phyloP scores from a whole-genome alignment of 352 stramenopile genomes.

The Globisporangium nodosum region DNA sequence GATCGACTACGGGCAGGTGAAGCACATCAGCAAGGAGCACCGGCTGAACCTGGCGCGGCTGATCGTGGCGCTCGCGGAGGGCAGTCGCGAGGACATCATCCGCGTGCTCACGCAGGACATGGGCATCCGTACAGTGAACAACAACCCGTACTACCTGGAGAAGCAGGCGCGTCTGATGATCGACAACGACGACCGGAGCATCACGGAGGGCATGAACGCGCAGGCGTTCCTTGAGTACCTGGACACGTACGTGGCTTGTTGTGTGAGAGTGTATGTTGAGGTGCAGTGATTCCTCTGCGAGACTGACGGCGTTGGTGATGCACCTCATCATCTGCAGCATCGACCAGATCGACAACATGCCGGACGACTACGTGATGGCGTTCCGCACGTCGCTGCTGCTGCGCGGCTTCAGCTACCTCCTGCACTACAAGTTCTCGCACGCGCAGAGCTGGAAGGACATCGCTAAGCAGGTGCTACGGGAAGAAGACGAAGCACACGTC shows the following conservation, averaged over 20 bases:
- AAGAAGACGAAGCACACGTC: conserved; percentile 18
- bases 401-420: conserved; percentile 77
- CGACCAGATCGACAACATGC: conserved; percentile 74
- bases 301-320: neutral
- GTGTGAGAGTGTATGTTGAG: neutral
- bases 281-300: neutral
- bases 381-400: conserved; percentile 82
- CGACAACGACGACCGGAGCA: conserved; percentile 74
- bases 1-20: conserved; percentile 92
- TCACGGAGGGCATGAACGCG: conserved; percentile 82
- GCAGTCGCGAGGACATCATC: conserved; percentile 70
- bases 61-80: conserved; percentile 78
- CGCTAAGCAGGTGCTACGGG: conserved; percentile 53
- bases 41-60: conserved; percentile 72
- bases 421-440: conserved; percentile 86
- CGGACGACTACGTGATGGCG: conserved; percentile 86
- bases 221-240: conserved; percentile 84
- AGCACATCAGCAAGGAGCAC: conserved; percentile 69
- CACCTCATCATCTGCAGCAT: conserved; percentile 28
- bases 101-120: conserved; percentile 71
- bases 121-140: conserved; percentile 67
- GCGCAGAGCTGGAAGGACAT: conserved; percentile 74
- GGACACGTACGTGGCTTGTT: conserved; percentile 46
- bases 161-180: conserved; percentile 83
- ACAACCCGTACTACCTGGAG: conserved; percentile 79